Conservation (phyloP, 768 basidiomycete genomes). For the Suillus ampliporus region DNA sequence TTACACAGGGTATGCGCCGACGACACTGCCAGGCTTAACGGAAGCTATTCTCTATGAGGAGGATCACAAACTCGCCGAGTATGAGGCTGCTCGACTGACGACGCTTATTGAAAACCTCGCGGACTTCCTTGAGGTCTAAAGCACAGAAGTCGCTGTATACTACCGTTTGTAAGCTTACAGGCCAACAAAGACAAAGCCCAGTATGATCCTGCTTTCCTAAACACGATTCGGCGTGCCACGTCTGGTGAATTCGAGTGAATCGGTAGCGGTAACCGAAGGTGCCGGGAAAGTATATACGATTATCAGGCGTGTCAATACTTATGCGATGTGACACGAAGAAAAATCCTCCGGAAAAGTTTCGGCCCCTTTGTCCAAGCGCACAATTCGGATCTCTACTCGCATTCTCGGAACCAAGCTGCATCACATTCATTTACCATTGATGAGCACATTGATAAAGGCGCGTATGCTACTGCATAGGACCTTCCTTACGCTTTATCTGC, state of each 20-base stretch:
- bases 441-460: too few species aligned
- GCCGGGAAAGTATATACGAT: not conserved
- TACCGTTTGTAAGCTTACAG: not conserved
- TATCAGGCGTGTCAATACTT: not conserved
- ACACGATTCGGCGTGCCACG: not conserved
- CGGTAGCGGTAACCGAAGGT: not conserved
- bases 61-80: constrained; percentile 61
- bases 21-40: constrained; percentile 79
- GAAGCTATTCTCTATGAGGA: constrained; percentile 78
- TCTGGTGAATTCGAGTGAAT: not conserved
- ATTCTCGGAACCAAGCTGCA: not conserved
- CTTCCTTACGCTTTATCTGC: not conserved
- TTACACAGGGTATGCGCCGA: constrained; percentile 76
- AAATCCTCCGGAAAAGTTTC: not conserved
- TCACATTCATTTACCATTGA: not conserved
- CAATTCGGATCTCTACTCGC: not conserved
- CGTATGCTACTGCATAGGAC: too few species aligned
- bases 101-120: constrained; percentile 60
- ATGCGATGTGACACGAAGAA: too few species aligned
- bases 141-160: not conserved
- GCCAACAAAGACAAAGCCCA: not conserved
- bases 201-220: not conserved
- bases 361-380: not conserved
- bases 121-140: constrained; percentile 24
- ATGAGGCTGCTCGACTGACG: constrained; percentile 64